Evolutionary conservation across 176 grass and related monocot genomes (phyloP).

Genomic region (Neostapfia colusana): DNA sequence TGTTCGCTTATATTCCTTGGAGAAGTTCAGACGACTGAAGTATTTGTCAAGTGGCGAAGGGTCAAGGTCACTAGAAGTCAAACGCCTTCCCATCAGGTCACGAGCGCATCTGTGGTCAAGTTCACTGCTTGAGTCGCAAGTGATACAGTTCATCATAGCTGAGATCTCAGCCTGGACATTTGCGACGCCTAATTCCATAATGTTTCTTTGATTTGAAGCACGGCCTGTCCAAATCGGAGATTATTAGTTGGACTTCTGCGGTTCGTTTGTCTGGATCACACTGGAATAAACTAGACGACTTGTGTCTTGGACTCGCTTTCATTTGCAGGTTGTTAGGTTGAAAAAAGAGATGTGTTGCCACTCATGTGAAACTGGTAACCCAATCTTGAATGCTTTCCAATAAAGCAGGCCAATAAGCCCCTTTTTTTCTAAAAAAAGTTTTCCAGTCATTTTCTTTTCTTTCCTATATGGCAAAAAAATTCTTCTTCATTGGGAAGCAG

Average conservation of each 20-base stretch:
- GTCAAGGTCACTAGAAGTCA: not conserved
- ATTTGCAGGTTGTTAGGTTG: not conserved
- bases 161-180: constrained; percentile 2
- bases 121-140: constrained; percentile 34
- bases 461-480: no score
- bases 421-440: not conserved
- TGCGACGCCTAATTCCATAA: not conserved
- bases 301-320: not conserved
- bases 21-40: not conserved
- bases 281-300: not conserved
- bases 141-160: constrained; percentile 24
- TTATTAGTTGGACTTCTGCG: not conserved
- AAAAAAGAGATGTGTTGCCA: not conserved
- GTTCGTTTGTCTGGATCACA: not conserved
- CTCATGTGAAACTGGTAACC: not conserved
- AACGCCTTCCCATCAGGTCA: no score
- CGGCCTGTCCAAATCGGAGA: not conserved
- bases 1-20: not conserved
- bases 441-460: no score
- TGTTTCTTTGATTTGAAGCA: constrained; percentile 13
- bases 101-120: no score
- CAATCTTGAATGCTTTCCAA: not conserved
- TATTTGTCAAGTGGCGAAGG: not conserved
- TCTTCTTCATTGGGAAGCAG: not conserved
- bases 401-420: not conserved